These are phyloP conservation scores for Beauveria bassiana DNA, from an alignment of 2,329 filamentous ascomycete genomes.

Conservation along the genomic window DNA sequence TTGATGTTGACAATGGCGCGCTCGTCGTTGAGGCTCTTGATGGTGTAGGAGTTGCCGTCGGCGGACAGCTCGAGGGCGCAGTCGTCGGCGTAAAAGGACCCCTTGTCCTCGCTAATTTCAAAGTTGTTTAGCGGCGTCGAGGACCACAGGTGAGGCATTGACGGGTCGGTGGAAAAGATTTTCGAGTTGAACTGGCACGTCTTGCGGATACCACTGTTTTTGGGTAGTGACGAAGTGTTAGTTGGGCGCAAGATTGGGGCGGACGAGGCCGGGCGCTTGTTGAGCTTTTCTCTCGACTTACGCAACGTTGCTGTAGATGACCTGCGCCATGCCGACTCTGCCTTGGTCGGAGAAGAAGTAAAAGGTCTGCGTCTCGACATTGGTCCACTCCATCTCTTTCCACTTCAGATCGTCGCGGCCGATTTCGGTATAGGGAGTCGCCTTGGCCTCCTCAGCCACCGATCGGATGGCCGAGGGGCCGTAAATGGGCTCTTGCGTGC, in stretches of 20 bases:
- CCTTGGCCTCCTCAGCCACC: slow-evolving; percentile 72
- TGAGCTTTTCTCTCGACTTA: slow-evolving; percentile 37
- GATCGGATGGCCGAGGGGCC: slow-evolving; percentile 80
- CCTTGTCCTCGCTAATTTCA: slow-evolving; percentile 77
- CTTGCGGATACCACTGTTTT: slow-evolving; percentile 71
- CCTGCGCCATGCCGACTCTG: slow-evolving; percentile 69
- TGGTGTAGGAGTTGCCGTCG: slow-evolving; percentile 72
- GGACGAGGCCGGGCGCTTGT: background rate
- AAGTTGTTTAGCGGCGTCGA: slow-evolving; percentile 71
- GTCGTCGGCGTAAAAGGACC: slow-evolving; percentile 78
- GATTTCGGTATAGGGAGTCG: slow-evolving; percentile 72
- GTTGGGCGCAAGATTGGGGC: background rate
- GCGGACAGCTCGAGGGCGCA: slow-evolving; percentile 79
- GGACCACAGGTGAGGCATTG: slow-evolving; percentile 73
- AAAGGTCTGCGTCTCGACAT: slow-evolving; percentile 91
- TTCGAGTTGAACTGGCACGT: slow-evolving; percentile 94
- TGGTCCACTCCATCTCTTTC: slow-evolving; percentile 72
- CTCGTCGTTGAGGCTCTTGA: slow-evolving; percentile 84
- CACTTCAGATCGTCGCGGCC: slow-evolving; percentile 75
- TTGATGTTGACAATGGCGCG: slow-evolving; percentile 79
- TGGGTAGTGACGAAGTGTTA: slow-evolving; percentile 16
- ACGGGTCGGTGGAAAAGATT: slow-evolving; percentile 69
- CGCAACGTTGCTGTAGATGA: slow-evolving; percentile 98
- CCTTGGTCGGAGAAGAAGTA: slow-evolving; percentile 80
- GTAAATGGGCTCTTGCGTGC: slow-evolving; percentile 94